Percentiles rank a stretch among this genome's conserved stretches.
These are phyloP conservation scores for Trichoderma aggressivum DNA, from an alignment of 2,329 filamentous ascomycete genomes.

Conservation along the genomic window DNA sequence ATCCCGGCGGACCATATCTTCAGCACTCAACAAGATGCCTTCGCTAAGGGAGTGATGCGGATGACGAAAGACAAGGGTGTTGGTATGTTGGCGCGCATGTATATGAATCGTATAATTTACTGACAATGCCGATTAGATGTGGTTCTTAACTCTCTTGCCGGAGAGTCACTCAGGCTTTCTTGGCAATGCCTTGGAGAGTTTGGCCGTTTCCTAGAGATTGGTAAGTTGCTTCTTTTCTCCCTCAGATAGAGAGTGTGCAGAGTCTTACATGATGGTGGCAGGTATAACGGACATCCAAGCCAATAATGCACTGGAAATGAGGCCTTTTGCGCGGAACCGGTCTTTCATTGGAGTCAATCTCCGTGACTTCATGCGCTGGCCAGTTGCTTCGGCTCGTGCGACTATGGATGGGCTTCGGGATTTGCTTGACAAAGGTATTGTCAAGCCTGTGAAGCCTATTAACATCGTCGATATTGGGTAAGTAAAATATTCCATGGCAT, in stretches of 20 bases:
- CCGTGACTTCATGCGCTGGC: not conserved
- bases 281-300: no score
- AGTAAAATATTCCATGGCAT: no score
- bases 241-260: not conserved
- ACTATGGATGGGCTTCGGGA: not conserved
- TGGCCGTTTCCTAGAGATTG: not conserved
- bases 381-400: not conserved
- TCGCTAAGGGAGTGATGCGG: not conserved
- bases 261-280: no score
- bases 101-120: no score
- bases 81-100: not conserved
- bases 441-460: not conserved
- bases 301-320: no score
- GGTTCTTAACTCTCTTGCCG: not conserved
- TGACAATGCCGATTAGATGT: no score
- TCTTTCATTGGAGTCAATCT: not conserved
- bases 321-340: not conserved
- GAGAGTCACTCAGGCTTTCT: not conserved
- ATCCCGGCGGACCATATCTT: not conserved
- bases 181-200: not conserved
- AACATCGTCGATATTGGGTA: not conserved
- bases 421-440: not conserved
- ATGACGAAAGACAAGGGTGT: not conserved
- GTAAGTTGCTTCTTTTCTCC: not conserved
- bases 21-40: not conserved